A percentile compares a stretch with the other conserved stretches of the same genome.
Conservation (phyloP, 768 basidiomycete genomes). For the Pleurotus pulmonarius region DNA sequence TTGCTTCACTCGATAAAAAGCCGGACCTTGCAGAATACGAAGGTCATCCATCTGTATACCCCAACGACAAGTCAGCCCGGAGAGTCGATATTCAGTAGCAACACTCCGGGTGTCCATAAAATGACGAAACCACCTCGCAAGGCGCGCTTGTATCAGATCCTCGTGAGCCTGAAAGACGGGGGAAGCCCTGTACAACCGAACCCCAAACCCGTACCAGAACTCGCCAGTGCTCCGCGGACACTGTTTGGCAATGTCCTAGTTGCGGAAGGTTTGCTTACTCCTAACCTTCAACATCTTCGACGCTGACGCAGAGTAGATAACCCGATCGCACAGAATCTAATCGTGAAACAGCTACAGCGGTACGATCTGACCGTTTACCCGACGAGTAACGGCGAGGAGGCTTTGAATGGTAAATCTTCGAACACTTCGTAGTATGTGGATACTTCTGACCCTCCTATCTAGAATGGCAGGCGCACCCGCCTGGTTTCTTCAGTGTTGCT, state of each 20-base stretch:
- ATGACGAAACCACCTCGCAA: constrained; percentile 72
- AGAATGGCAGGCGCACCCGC: constrained; percentile 69
- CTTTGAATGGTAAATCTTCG: constrained; percentile 42
- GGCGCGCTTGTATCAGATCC: constrained; percentile 53
- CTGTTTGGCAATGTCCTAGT: constrained; percentile 66
- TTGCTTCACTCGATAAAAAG: constrained; percentile 38
- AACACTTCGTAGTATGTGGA: not conserved
- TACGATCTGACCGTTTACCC: constrained; percentile 57
- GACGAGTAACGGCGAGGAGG: constrained; percentile 67
- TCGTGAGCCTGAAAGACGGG: constrained; percentile 53
- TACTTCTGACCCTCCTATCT: constrained; percentile 2
- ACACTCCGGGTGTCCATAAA: constrained; percentile 53
- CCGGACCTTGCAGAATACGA: constrained; percentile 45
- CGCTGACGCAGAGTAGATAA: constrained; percentile 44
- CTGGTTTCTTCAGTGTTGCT: constrained; percentile 67
- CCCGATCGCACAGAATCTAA: constrained; percentile 61
- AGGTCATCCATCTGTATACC: constrained; percentile 69
- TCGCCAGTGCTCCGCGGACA: constrained; percentile 45
- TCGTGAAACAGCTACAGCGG: constrained; percentile 65
- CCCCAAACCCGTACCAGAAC: constrained; percentile 41
- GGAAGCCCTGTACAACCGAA: constrained; percentile 31
- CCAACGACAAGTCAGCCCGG: constrained; percentile 60
- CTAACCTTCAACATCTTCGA: not conserved
- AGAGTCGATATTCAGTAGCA: constrained; percentile 46
- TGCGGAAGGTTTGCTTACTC: constrained; percentile 54